Evolutionary conservation across 192 early-diverging fungal genomes (phyloP).

Genomic region (Backusella liffmaniae): DNA sequence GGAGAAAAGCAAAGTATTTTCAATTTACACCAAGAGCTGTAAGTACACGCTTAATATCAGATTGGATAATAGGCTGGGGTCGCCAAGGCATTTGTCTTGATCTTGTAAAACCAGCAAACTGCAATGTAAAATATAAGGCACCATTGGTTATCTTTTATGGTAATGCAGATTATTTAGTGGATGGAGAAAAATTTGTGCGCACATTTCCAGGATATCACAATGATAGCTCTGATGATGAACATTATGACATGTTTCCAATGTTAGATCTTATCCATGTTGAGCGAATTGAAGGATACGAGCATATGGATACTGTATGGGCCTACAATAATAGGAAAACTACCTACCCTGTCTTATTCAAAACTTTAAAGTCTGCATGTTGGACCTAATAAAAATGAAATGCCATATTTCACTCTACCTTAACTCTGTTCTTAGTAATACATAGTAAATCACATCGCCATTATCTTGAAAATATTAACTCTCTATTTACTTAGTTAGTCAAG

Average conservation of each 20-base stretch:
- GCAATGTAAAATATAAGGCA: slow-evolving; percentile 10
- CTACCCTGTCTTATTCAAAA: slow-evolving; percentile 8
- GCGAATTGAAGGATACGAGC: slow-evolving; percentile 35
- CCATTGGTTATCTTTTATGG: slow-evolving; percentile 49
- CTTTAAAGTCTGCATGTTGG: not conserved
- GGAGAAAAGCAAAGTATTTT: slow-evolving; percentile 46
- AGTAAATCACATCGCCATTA: not conserved
- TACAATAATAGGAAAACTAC: slow-evolving; percentile 29
- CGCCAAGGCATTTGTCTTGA: slow-evolving; percentile 16
- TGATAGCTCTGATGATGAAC: not conserved
- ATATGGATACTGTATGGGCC: slow-evolving; percentile 45
- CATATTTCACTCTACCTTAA: not conserved
- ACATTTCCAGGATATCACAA: slow-evolving; percentile 12
- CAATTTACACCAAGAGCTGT: slow-evolving; percentile 52
- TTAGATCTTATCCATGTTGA: slow-evolving; percentile 35
- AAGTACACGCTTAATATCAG: slow-evolving; percentile 13
- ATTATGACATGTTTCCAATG: slow-evolving; percentile 12
- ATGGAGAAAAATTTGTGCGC: slow-evolving; percentile 31
- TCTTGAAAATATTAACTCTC: not conserved
- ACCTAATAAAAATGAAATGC: not conserved
- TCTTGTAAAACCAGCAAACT: not conserved
- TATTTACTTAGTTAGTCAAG: not conserved
- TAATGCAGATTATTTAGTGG: slow-evolving; percentile 42
- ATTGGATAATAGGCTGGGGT: slow-evolving; percentile 37
- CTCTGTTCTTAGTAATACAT: not conserved